Evolutionary conservation across 164 flowering plant genomes (phyloP), one percentile per base, ranked within the genome.

Genomic region (Sedum album): DNA sequence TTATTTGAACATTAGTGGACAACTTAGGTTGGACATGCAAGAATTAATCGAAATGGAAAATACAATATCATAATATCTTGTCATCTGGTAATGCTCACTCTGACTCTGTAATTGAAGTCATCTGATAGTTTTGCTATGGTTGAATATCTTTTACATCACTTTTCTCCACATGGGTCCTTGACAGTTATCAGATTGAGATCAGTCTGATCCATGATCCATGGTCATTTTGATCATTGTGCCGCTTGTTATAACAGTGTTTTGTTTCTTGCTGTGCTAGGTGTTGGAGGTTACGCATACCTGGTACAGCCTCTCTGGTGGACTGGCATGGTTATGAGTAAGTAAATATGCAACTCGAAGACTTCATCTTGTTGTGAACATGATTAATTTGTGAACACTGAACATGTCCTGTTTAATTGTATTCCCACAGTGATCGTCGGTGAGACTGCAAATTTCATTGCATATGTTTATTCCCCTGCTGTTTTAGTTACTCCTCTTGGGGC

Each of bases 301-400:
- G 68, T 83, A 28, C 90, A 93, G 78, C 98, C 98, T 9, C 89
- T 93, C 25, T 93, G 98, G 96, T 93, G 98, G 98, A 85, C 84
- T 14, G 98, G 98, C 73, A 88, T 90, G 96, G 71, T 86, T 38
- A 85, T 85, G 71, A 93, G 96, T 93, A 82, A 78, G 89, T 78
- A 21, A 41, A 2, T 10, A 53, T 38, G 21, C 17, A 31, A 7
- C 0, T 61, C n/a, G 5, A 31, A 48, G 14, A 31, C 23, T 71
- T 41, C 64, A 41, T 44, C 35, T 72, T 48, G 35, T 26, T 25
- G 46, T 25, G 41, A 28, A 64, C 38, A 30, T 11, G 33, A 4
- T 31, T 72, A 21, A 10, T 28, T 51, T 26, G 18, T 6, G 4
- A 46, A 61, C 4, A 44, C 35, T 44, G 28, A 13, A 38, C 48